phyloP scores from a whole-genome alignment of 208 protist species.

The Phytomonas francai region DNA sequence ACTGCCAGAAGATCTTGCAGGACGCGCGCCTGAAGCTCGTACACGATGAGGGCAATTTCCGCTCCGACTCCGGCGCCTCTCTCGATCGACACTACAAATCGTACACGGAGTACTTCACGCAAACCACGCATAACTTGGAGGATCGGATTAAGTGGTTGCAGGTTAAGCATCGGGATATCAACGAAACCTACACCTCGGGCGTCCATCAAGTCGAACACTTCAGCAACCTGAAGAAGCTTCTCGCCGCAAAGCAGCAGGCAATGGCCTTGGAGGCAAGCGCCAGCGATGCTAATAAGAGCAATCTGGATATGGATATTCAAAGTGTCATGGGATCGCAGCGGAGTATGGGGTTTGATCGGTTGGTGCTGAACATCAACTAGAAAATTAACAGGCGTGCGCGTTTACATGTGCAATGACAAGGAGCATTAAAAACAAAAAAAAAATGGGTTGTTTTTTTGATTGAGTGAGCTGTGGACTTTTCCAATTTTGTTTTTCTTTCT shows the following conservation, averaged over 20 bases:
- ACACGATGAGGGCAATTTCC: conserved; percentile 47
- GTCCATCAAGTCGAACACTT: conserved; percentile 82
- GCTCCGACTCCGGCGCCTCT: conserved; percentile 15
- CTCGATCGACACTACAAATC: conserved; percentile 59
- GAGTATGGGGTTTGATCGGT: conserved; percentile 40
- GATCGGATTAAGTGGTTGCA: conserved; percentile 61
- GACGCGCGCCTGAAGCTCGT: conserved; percentile 38
- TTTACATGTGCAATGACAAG: not conserved
- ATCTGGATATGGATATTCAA: conserved; percentile 30
- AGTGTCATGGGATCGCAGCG: conserved; percentile 22
- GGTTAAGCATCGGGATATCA: conserved; percentile 60
- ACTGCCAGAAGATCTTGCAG: conserved; percentile 47
- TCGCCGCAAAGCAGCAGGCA: conserved; percentile 22
- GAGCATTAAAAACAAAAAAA: not conserved
- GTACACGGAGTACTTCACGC: conserved; percentile 42
- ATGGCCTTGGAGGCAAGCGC: conserved; percentile 11
- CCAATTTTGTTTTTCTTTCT: conserved; percentile 10
- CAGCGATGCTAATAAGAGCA: not conserved
- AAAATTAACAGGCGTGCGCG: not conserved
- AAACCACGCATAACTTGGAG: conserved; percentile 43
- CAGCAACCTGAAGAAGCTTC: conserved; percentile 23
- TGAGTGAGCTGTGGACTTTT: not conserved
- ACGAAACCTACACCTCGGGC: conserved; percentile 71
- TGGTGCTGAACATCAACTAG: conserved; percentile 55
- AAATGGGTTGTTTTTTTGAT: not conserved